These are phyloP conservation scores for Candida labiduridarum DNA, from an alignment of 1,139 yeast genomes.

Conservation along the genomic window DNA sequence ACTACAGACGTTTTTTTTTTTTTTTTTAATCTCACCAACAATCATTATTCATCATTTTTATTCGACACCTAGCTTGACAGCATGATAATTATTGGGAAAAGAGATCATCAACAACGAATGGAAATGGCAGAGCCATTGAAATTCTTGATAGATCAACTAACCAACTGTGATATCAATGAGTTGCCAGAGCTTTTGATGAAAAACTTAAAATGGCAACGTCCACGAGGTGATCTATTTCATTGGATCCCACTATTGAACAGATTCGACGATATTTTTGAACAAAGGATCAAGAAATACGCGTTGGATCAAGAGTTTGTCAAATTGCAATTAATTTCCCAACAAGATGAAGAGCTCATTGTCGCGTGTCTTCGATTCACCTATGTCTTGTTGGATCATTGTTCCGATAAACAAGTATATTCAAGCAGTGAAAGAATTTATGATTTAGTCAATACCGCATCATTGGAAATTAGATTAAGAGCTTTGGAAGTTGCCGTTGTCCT, in stretches of 20 bases:
- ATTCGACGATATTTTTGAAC: conserved; percentile 68
- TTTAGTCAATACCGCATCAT: conserved; percentile 61
- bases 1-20: not conserved
- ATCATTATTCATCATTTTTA: not conserved
- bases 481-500: conserved; percentile 63
- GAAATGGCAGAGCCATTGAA: conserved; percentile 39
- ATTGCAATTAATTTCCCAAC: conserved; percentile 44
- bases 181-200: conserved; percentile 33
- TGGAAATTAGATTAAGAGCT: conserved; percentile 62
- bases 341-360: conserved; percentile 51
- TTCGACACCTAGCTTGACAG: not conserved
- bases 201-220: conserved; percentile 58
- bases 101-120: conserved; percentile 34
- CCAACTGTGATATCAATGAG: conserved; percentile 29
- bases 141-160: conserved; percentile 38
- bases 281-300: conserved; percentile 54
- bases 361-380: conserved; percentile 65
- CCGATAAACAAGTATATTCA: conserved; percentile 67
- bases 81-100: conserved; percentile 36
- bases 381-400: conserved; percentile 67
- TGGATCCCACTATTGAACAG: conserved; percentile 80
- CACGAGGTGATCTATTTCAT: conserved; percentile 71
- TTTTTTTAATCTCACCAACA: not conserved
- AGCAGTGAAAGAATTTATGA: conserved; percentile 65
- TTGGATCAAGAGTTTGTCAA: conserved; percentile 50